These are phyloP conservation scores for Scenedesmus sp. DNA, from an alignment of 163 green algal genomes.

Conservation along the genomic window DNA sequence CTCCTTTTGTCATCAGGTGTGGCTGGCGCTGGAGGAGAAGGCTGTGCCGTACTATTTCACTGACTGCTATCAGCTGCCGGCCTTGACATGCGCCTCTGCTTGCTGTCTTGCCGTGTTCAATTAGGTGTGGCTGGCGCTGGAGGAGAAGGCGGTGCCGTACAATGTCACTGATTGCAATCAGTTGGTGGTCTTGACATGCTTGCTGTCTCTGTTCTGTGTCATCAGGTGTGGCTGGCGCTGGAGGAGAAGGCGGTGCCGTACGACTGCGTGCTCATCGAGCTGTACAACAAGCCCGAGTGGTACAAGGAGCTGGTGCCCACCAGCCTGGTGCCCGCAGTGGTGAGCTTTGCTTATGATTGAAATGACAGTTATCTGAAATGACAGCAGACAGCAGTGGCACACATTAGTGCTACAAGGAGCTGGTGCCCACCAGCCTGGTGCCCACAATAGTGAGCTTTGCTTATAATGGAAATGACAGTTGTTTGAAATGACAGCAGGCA, in stretches of 20 bases:
- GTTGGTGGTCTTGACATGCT: too few relatives aligned
- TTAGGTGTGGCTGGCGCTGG: slow-evolving; percentile 63
- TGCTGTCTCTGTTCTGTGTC: too few relatives aligned
- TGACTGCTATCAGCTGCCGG: too few relatives aligned
- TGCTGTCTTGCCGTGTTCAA: too few relatives aligned
- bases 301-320: slow-evolving; percentile 68
- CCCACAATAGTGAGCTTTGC: too few relatives aligned
- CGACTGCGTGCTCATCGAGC: slow-evolving; percentile 69
- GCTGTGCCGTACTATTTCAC: slow-evolving; percentile 67
- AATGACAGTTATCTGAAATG: neutral
- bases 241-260: slow-evolving; percentile 69
- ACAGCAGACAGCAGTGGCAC: neutral
- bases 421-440: slow-evolving; percentile 26
- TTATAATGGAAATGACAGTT: too few relatives aligned
- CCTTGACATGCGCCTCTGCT: too few relatives aligned
- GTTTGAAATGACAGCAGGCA: too few relatives aligned
- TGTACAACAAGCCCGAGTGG: slow-evolving; percentile 72
- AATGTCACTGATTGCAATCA: slow-evolving; percentile 21
- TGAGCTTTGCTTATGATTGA: neutral
- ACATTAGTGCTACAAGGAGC: neutral
- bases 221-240: slow-evolving; percentile 62
- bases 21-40: slow-evolving; percentile 69
- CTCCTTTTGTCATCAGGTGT: slow-evolving; percentile 43
- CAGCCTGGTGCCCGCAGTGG: slow-evolving; percentile 58
- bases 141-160: slow-evolving; percentile 68